phyloP scores from a whole-genome alignment of 805 yeast species.

The Candida morakotiae region DNA sequence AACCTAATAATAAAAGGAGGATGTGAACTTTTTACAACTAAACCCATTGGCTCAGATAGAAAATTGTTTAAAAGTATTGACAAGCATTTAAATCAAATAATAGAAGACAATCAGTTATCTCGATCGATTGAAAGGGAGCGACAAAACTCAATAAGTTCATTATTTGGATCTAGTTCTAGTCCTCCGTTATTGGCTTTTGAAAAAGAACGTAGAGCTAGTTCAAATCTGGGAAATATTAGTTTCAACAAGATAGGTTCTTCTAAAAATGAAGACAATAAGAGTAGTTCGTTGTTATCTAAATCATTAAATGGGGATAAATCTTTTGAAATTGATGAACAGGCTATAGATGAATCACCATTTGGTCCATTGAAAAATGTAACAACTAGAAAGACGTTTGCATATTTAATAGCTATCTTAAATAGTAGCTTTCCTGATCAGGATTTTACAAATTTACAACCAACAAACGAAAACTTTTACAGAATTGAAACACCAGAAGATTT shows the following conservation, averaged over 20 bases:
- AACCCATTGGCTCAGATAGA: slow-evolving; percentile 85
- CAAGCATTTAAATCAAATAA: slow-evolving; percentile 60
- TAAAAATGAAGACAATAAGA: slow-evolving; percentile 1
- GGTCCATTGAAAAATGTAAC: slow-evolving; percentile 88
- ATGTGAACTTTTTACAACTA: slow-evolving; percentile 91
- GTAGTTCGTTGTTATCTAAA: slow-evolving; percentile 15
- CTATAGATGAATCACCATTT: slow-evolving; percentile 63
- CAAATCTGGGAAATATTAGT: slow-evolving; percentile 17
- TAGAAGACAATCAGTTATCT: slow-evolving; percentile 42
- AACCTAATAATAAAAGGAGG: slow-evolving; percentile 68
- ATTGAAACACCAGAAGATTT: slow-evolving; percentile 40
- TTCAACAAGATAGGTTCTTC: slow-evolving; percentile 6
- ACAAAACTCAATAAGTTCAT: slow-evolving; percentile 30
- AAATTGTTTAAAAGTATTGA: slow-evolving; percentile 86
- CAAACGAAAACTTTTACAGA: slow-evolving; percentile 46
- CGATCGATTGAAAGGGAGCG: slow-evolving; percentile 36
- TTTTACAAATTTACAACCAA: slow-evolving; percentile 81
- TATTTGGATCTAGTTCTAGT: slow-evolving; percentile 36
- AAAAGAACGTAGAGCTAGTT: slow-evolving; percentile 25
- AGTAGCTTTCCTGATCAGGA: slow-evolving; percentile 96
- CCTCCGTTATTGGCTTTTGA: slow-evolving; percentile 21
- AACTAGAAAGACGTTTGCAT: slow-evolving; percentile 85
- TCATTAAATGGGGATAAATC: slow-evolving; percentile 18
- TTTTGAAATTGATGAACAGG: slow-evolving; percentile 9
- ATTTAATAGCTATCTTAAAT: slow-evolving; percentile 83